A percentile compares a stretch with the other conserved stretches of the same genome.
Evolutionary conservation across 371 early-diverging fungal genomes (phyloP).

Genomic region (Batkoa obscura): DNA sequence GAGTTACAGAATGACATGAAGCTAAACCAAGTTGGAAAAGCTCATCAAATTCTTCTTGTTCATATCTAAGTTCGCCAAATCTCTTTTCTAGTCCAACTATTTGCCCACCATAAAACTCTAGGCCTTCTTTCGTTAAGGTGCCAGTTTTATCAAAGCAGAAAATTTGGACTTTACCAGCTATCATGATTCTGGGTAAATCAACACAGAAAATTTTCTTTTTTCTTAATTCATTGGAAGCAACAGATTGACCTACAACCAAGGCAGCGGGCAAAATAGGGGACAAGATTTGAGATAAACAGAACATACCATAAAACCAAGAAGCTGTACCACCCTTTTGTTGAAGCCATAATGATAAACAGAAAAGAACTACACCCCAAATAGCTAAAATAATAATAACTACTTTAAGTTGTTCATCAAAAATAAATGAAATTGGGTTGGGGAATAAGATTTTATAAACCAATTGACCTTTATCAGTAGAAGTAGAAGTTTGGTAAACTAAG

Average conservation of each 20-base stretch:
- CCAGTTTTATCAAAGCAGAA: slow-evolving; percentile 87
- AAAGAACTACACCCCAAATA: slow-evolving; percentile 33
- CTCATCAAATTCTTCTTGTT: not conserved
- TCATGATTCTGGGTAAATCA: slow-evolving; percentile 55
- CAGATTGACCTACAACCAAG: slow-evolving; percentile 70
- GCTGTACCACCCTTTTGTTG: slow-evolving; percentile 28
- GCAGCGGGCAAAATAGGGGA: slow-evolving; percentile 48
- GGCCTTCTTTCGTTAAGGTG: slow-evolving; percentile 30
- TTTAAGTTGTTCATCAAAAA: slow-evolving; percentile 51
- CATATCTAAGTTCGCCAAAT: not conserved
- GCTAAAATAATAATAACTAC: slow-evolving; percentile 36
- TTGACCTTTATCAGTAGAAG: slow-evolving; percentile 57
- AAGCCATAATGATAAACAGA: slow-evolving; percentile 30
- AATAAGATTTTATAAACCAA: slow-evolving; percentile 60
- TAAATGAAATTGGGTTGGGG: slow-evolving; percentile 42
- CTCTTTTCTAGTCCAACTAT: not conserved
- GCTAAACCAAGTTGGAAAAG: slow-evolving; percentile 18
- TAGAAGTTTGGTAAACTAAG: slow-evolving; percentile 53
- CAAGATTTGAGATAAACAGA: slow-evolving; percentile 48
- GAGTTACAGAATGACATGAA: slow-evolving; percentile 62
- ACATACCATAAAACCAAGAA: slow-evolving; percentile 45
- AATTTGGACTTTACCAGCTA: slow-evolving; percentile 43
- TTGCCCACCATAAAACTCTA: slow-evolving; percentile 7
- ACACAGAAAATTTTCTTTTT: slow-evolving; percentile 43
- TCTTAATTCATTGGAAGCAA: slow-evolving; percentile 51